Base-by-base conservation (phyloP, 352 stramenopile genomes). In the Phytophthora cactorum region DNA sequence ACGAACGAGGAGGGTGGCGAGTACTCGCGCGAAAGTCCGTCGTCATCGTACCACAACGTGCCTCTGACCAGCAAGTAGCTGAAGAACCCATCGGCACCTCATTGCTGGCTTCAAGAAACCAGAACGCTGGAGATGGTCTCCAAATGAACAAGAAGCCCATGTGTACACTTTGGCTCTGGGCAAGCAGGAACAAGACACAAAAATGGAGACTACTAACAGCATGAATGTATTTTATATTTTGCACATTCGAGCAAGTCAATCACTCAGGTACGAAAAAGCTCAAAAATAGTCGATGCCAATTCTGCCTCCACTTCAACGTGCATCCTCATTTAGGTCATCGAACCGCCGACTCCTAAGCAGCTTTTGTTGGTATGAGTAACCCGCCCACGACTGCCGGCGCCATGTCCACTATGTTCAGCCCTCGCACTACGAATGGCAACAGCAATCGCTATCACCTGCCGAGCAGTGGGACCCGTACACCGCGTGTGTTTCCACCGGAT, bases 401-500 rank as follows among this genome's bases (percentile, higher is more conserved):
- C 14, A 64, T 59, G 58, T 56, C 66, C 39, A 72, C 29, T 34
- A 52, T 72, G 52, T 72, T 69, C 52, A 75, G 63, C n/a, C 63
- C 68, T 57, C 68, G 64, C 27, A 59, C 15, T 47, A 58, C 38
- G 5, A 71, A 63, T 63, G 58, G 67, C 17, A 65, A 38, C 39
- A 53, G 49, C 58, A 86, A 83, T 46, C 69, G 72, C 11, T 84
- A 84, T 53, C 69, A 86, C 59, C 34, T 86, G 11, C 38, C 70
- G 9, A 82, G 69, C 43, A 71, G 55, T 43, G 60, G 68, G 1
- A 58, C 66, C 28, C 77, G 75, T 25, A 83, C 78, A 32, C 79
- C 79, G 15, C 79, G 81, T 12, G 71, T 91, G 44, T 89, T 89
- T 60, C 81, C 83, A 4, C 71, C 77, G 2, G 79, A 89, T 29